These are phyloP conservation scores for Drosera spatulata DNA, from an alignment of 179 eudicot genomes.

Conservation along the genomic window DNA sequence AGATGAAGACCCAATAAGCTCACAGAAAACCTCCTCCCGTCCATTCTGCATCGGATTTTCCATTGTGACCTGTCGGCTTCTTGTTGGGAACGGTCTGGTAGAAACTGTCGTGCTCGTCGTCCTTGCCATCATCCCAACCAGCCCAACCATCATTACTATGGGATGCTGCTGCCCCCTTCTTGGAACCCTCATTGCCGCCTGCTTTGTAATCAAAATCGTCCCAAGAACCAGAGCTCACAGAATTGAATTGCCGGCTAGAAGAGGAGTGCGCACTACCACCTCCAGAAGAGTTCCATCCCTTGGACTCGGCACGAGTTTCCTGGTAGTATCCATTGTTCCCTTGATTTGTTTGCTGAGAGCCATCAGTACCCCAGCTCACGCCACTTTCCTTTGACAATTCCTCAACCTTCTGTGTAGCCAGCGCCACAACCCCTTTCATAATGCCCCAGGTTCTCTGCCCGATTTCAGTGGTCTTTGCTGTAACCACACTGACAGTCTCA, in stretches of 20 bases:
- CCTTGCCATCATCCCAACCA: conserved; percentile 82
- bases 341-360: conserved; percentile 46
- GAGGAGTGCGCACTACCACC: conserved; percentile 28
- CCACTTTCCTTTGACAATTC: conserved; percentile 56
- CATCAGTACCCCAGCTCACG: conserved; percentile 34
- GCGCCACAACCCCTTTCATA: conserved; percentile 92
- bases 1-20: conserved; percentile 3
- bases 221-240: conserved; percentile 56
- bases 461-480: conserved; percentile 75
- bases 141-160: conserved; percentile 67
- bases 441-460: conserved; percentile 92
- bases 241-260: conserved; percentile 23
- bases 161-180: conserved; percentile 25
- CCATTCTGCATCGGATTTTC: conserved; percentile 55
- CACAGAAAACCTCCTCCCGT: conserved; percentile 69
- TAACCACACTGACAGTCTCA: conserved; percentile 69
- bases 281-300: conserved; percentile 34
- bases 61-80: conserved; percentile 30
- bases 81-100: conserved; percentile 28
- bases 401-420: conserved; percentile 84
- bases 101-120: conserved; percentile 44
- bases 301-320: conserved; percentile 43
- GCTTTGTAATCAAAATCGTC: conserved; percentile 29
- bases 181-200: conserved; percentile 31
- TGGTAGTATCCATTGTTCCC: conserved; percentile 59